phyloP scores from a whole-genome alignment of 1,284 basidiomycete genomes.

The Tremellales sp. region DNA sequence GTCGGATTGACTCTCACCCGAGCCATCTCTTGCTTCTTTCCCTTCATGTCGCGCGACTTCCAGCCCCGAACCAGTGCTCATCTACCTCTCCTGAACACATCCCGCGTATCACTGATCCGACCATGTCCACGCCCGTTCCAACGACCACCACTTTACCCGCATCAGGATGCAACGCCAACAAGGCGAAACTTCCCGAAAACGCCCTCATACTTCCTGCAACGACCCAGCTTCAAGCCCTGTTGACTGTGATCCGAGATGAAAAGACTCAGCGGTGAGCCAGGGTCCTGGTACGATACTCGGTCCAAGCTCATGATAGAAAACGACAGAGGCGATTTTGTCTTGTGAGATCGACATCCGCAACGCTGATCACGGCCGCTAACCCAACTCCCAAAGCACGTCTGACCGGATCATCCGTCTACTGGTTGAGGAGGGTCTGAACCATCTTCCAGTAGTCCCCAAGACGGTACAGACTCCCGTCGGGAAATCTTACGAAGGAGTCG shows the following conservation, averaged over 20 bases:
- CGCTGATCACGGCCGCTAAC: background rate
- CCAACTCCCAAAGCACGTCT: constrained; percentile 54
- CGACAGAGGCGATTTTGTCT: constrained; percentile 86
- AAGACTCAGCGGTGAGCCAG: constrained; percentile 56
- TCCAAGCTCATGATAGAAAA: background rate
- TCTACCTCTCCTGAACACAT: no score
- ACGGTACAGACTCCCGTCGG: constrained; percentile 62
- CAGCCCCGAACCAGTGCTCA: no score
- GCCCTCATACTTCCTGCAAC: constrained; percentile 54
- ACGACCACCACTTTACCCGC: constrained; percentile 30
- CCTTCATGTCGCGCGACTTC: no score
- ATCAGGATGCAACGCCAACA: constrained; percentile 34
- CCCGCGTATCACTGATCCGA: background rate
- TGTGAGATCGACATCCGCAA: constrained; percentile 52
- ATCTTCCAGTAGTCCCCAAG: constrained; percentile 84
- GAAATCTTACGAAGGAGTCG: constrained; percentile 76
- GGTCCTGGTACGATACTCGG: background rate
- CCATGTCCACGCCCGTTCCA: constrained; percentile 18
- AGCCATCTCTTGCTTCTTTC: no score
- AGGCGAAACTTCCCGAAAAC: constrained; percentile 37
- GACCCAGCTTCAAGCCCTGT: constrained; percentile 86
- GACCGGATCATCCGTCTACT: constrained; percentile 60
- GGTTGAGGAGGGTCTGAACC: constrained; percentile 74
- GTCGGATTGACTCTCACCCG: no score
- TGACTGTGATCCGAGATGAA: constrained; percentile 91